Evolutionary conservation across 441 rosid species (phyloP), one percentile per base, ranked within the genome.

Genomic region (Pelargonium cotyledonis): DNA sequence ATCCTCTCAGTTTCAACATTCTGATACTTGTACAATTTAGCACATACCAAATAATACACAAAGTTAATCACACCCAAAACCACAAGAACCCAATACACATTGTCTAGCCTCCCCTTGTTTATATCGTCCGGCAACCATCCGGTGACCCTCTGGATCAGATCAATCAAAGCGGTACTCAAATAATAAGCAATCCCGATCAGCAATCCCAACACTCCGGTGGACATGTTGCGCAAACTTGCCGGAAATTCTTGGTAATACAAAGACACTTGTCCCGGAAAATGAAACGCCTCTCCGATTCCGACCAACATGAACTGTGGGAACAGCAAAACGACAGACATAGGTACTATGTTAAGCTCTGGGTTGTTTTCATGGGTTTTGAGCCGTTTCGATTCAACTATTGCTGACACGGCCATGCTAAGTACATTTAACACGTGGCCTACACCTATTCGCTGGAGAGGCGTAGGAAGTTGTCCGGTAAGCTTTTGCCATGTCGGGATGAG

Each of bases 171-270:
- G 0, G 86, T 77, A 74, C 87, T 80, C 40, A 85, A 49, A 72
- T 80, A 84, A 68, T 65, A 86, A 5, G 81, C 74, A 12, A 85
- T 75, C 55, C 84, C 90, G 4, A 83, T 63, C 7, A 80, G 67
- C 23, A 88, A 65, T 5, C 82, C 78, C 0, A 83, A 66, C 70
- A 86, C 83, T n/a, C 88, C 88, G 0, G 93, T 79, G 4, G 91
- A 79, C 0, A 84, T 82, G 65, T 80, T 84, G 5, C 69, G 63
- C 68, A 90, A 47, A 0, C 86, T 78, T 63, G 14, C 72, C 0
- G 90, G 96, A 35, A 88, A 90, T 53, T 90, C 88, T 68, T 83
- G 93, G 67, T 86, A 83, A 65, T 76, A 86, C 5, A 88, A 40
- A 2, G 81, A 71, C 18, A 80, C 84, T 69, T 85, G 86, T 61